A percentile compares a stretch with the other conserved stretches of the same genome.
phyloP scores from a whole-genome alignment of 257 asterid genomes.

The Misopates orontium region DNA sequence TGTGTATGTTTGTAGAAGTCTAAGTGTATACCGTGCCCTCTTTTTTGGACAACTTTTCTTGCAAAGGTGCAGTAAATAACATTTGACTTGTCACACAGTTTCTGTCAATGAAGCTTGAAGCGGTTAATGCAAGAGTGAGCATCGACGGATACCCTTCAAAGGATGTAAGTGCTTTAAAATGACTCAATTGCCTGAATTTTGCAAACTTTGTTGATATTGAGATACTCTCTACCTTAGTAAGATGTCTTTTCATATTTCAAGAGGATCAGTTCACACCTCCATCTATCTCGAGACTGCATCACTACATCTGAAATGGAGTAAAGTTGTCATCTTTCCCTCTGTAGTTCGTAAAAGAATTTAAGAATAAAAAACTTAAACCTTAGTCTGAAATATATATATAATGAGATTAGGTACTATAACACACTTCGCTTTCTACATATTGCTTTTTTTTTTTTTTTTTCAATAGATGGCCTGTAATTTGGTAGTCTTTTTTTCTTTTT shows the following conservation, averaged over 20 bases:
- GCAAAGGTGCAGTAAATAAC: slow-evolving; percentile 27
- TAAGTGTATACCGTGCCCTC: not conserved
- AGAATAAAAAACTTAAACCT: too few species aligned
- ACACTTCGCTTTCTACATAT: too few species aligned
- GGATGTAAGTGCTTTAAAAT: slow-evolving; percentile 57
- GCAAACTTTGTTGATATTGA: slow-evolving; percentile 6
- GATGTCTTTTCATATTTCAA: too few species aligned
- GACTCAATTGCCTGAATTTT: slow-evolving; percentile 9
- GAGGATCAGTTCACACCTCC: too few species aligned
- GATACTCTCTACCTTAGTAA: too few species aligned
- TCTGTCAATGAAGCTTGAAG: slow-evolving; percentile 94
- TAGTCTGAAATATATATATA: too few species aligned
- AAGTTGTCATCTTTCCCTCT: not conserved
- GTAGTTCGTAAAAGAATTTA: too few species aligned
- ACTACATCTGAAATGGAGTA: too few species aligned
- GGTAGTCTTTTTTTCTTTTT: not conserved
- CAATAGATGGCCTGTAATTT: too few species aligned
- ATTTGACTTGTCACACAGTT: slow-evolving; percentile 49
- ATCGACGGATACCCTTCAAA: slow-evolving; percentile 77
- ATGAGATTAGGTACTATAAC: too few species aligned
- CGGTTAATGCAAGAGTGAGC: slow-evolving; percentile 65
- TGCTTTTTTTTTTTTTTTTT: too few species aligned
- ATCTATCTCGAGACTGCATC: not conserved
- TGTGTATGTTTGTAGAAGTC: slow-evolving; percentile 1
- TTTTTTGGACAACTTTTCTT: slow-evolving; percentile 10